Base-by-base conservation (phyloP, 2,329 filamentous ascomycete genomes). In the Sporothrix pallida region DNA sequence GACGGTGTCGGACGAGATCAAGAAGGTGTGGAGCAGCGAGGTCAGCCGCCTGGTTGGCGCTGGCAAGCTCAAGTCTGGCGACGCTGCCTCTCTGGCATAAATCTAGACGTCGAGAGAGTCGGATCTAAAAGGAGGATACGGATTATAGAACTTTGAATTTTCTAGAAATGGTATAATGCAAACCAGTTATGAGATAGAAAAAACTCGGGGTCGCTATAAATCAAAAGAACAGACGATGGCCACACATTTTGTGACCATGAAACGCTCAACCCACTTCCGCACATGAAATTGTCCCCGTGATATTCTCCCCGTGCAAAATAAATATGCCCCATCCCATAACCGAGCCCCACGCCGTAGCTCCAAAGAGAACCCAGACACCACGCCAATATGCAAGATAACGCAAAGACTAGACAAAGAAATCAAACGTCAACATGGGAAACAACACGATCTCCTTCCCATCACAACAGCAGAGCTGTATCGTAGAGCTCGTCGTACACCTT, bases 31-130 rank as follows among this genome's bases (percentile, higher is more conserved):
- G 89, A 85, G 84, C 77, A 91, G 87, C 62, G 93, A 98, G 86
- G 90, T 92, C 72, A 89, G 92, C 86, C 88, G 91, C 76, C 88
- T 98, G 50, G 87, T 96, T 75, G 90, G 84, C 67, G 93, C 91
- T 77, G 94, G 95, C 77, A 97, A 97, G 88, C 84, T 96, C 74
- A 95, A 95, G 87, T 92, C 92, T 23, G 91, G 90, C 58, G 95
- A 98, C 76, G 84, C 89, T 78, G 97, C 96, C 87, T 84, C 84
- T 23, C 80, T 93, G 75, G 82, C 78, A 72, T 86, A 81, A 54
- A 46, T 1, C 5, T 52, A 48, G n/a, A 42, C 13, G n/a, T 15
- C 31, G 23, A 26, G 20, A 23, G 52, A 56, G 20, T 7, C 26
- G 15, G 56, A 13, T 58, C 13, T 58, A 15, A 67, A 48, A 67